Evolutionary conservation across 2,329 filamentous ascomycete species (phyloP).

Genomic region (Fusarium irregulare): DNA sequence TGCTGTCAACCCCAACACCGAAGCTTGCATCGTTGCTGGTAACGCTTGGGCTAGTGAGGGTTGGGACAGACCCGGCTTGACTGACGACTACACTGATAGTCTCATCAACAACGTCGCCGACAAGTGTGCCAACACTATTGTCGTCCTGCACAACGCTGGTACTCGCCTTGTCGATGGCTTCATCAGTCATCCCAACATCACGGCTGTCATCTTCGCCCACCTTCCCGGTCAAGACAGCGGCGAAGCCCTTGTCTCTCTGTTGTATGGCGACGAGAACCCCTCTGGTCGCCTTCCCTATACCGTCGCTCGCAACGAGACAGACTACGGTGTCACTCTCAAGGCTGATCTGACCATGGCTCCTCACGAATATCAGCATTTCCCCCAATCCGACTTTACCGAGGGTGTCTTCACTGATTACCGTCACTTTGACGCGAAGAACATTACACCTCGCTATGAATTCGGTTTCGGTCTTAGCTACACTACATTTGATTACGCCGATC

Average conservation of each 20-base stretch:
- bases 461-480: slow-evolving; percentile 82
- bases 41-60: slow-evolving; percentile 84
- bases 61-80: slow-evolving; percentile 72
- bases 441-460: slow-evolving; percentile 75
- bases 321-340: neutral
- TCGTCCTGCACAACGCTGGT: slow-evolving; percentile 72
- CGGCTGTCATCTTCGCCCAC: slow-evolving; percentile 71
- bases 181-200: slow-evolving; percentile 73
- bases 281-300: slow-evolving; percentile 73
- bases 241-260: slow-evolving; percentile 62
- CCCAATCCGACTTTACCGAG: slow-evolving; percentile 6
- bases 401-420: slow-evolving; percentile 67
- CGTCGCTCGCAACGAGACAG: slow-evolving; percentile 60
- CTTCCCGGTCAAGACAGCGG: slow-evolving; percentile 75
- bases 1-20: slow-evolving; percentile 24
- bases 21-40: slow-evolving; percentile 84
- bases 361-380: slow-evolving; percentile 2
- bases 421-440: slow-evolving; percentile 75
- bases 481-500: slow-evolving; percentile 58
- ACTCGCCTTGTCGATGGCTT: slow-evolving; percentile 60
- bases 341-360: slow-evolving; percentile 2
- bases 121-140: slow-evolving; percentile 71
- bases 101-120: slow-evolving; percentile 69
- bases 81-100: slow-evolving; percentile 74
- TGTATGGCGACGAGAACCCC: slow-evolving; percentile 68